Evolutionary conservation across 257 asterid genomes (phyloP).

Genomic region (Plantago elongata): DNA sequence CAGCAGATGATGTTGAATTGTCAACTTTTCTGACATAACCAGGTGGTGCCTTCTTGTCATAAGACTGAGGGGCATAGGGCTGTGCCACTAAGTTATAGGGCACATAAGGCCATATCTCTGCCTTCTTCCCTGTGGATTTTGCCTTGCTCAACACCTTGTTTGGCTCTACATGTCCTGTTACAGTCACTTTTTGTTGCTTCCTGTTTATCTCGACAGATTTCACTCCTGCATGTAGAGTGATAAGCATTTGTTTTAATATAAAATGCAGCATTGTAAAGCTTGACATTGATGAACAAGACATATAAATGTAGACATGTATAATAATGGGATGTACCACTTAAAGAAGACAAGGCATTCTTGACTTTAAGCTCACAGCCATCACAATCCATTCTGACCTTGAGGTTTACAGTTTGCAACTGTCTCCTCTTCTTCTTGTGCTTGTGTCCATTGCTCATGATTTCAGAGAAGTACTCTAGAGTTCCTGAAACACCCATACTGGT

Average conservation of each 20-base stretch:
- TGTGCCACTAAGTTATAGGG: conserved; percentile 84
- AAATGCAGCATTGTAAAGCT: not conserved
- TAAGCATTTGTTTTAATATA: not conserved
- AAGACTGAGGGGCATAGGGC: conserved; percentile 65
- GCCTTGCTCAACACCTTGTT: conserved; percentile 78
- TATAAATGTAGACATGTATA: not conserved
- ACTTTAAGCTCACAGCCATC: conserved; percentile 90
- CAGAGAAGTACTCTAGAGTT: conserved; percentile 67
- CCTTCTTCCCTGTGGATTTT: conserved; percentile 70
- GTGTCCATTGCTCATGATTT: conserved; percentile 46
- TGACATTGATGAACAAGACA: not conserved
- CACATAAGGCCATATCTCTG: conserved; percentile 87
- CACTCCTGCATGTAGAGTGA: conserved; percentile 40
- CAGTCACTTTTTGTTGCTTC: conserved; percentile 78
- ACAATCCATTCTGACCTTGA: conserved; percentile 89
- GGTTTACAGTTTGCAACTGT: conserved; percentile 61
- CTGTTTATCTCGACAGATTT: conserved; percentile 68
- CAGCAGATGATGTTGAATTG: not conserved
- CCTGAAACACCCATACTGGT: conserved; percentile 62
- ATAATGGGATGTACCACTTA: conserved; percentile 62
- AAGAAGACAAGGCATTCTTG: conserved; percentile 67
- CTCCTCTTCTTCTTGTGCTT: conserved; percentile 53
- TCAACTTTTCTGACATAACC: conserved; percentile 65
- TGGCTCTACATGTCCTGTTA: conserved; percentile 54
- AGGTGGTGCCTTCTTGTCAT: conserved; percentile 92